These are phyloP conservation scores for Dissophora globulifera DNA, from an alignment of 192 early-diverging fungal species.

Conservation along the genomic window DNA sequence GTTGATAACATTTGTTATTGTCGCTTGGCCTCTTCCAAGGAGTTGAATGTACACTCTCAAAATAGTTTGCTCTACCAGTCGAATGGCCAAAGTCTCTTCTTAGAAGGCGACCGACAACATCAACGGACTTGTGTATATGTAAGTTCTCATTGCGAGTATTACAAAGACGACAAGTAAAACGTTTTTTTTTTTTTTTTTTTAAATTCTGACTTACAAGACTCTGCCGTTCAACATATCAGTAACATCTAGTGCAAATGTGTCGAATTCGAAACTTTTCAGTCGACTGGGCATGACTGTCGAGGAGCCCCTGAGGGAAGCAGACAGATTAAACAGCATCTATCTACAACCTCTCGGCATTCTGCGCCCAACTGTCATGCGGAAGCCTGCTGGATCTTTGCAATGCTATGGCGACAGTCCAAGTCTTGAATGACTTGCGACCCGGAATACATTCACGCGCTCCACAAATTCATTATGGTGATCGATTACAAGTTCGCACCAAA, in stretches of 20 bases:
- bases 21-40: not conserved
- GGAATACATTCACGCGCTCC: conserved; percentile 90
- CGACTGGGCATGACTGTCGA: conserved; percentile 55
- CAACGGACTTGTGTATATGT: conserved; percentile 64
- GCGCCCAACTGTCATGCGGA: conserved; percentile 78
- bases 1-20: too few relatives aligned
- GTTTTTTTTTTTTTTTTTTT: not conserved
- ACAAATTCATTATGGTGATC: conserved; percentile 82
- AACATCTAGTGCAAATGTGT: too few relatives aligned
- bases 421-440: conserved; percentile 85
- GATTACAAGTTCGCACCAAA: conserved; percentile 85
- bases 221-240: too few relatives aligned
- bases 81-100: conserved; percentile 56
- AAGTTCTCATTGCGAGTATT: conserved; percentile 57
- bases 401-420: conserved; percentile 69
- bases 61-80: conserved; percentile 54
- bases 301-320: conserved; percentile 54
- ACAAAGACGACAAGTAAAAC: conserved; percentile 56
- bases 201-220: too few relatives aligned
- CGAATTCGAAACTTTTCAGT: too few relatives aligned
- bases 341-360: conserved; percentile 69
- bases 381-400: conserved; percentile 78
- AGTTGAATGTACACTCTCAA: conserved; percentile 64
- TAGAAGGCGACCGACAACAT: conserved; percentile 60
- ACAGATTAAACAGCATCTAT: conserved; percentile 74